A percentile compares a stretch with the other conserved stretches of the same genome.
These are phyloP conservation scores for Escovopsis sp. DNA, from an alignment of 2,329 filamentous ascomycete genomes.

Conservation along the genomic window DNA sequence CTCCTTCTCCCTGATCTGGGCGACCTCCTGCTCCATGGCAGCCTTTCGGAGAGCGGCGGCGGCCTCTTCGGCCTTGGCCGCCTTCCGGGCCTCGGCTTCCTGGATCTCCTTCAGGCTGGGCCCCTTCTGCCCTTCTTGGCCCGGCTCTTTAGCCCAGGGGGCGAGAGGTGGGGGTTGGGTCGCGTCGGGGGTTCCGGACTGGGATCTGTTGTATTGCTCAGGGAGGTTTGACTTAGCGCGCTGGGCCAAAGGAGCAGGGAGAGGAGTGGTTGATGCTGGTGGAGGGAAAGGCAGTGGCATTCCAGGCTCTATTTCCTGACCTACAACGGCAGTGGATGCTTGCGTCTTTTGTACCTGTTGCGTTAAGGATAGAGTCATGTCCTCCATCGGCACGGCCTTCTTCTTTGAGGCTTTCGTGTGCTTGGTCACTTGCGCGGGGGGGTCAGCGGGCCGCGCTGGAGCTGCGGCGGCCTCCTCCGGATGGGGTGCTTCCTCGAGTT, in stretches of 20 bases:
- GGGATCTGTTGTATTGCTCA: slow-evolving; percentile 56
- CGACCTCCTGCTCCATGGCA: slow-evolving; percentile 64
- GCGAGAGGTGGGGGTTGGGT: slow-evolving; percentile 58
- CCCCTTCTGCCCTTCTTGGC: slow-evolving; percentile 56
- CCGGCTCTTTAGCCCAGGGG: slow-evolving; percentile 85
- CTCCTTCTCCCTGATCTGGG: slow-evolving; percentile 44
- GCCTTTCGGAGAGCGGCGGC: slow-evolving; percentile 65
- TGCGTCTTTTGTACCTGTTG: slow-evolving; percentile 73
- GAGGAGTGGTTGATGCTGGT: slow-evolving; percentile 62
- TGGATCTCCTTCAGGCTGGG: slow-evolving; percentile 95
- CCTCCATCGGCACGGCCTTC: slow-evolving; percentile 16
- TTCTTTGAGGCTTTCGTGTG: slow-evolving; percentile 17
- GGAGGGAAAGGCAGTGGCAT: slow-evolving; percentile 65
- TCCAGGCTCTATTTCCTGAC: slow-evolving; percentile 38
- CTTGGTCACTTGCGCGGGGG: slow-evolving; percentile 9
- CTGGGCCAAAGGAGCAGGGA: slow-evolving; percentile 81
- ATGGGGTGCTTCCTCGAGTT: neutral
- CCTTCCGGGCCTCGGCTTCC: slow-evolving; percentile 84
- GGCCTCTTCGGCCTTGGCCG: slow-evolving; percentile 73
- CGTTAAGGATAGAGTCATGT: slow-evolving; percentile 48
- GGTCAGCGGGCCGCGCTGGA: neutral
- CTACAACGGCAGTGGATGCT: slow-evolving; percentile 27
- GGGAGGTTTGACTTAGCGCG: slow-evolving; percentile 72
- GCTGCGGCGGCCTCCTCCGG: slow-evolving; percentile 1
- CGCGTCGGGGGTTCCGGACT: slow-evolving; percentile 59